phyloP scores from a whole-genome alignment of 192 early-diverging fungal genomes.

The Backusella macrospora region DNA sequence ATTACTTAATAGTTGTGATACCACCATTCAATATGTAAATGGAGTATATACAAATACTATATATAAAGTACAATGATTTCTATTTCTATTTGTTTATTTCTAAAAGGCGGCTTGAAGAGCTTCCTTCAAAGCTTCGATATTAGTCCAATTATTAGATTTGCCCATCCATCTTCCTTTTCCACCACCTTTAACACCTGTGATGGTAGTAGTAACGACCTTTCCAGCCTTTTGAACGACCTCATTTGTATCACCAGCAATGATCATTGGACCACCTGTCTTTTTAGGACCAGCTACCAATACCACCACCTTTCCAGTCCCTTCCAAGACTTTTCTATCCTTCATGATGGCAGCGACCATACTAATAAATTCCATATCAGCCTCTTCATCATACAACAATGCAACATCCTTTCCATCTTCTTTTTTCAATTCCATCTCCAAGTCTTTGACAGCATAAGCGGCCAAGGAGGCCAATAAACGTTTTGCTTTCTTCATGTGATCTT shows the following conservation, averaged over 20 bases:
- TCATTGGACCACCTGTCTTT: conserved; percentile 46
- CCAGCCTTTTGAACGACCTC: conserved; percentile 43
- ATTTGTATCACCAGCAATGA: conserved; percentile 43
- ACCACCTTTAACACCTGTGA: conserved; percentile 51
- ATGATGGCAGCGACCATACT: conserved; percentile 30
- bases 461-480: conserved; percentile 43
- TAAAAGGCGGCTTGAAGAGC: background rate
- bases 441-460: conserved; percentile 40
- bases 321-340: conserved; percentile 40
- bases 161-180: conserved; percentile 57
- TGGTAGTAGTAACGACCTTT: conserved; percentile 20
- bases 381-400: conserved; percentile 47
- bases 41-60: too few relatives aligned
- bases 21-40: too few relatives aligned
- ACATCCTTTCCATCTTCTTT: background rate
- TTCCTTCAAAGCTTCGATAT: conserved; percentile 33
- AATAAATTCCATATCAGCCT: conserved; percentile 53
- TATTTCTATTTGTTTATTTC: too few relatives aligned
- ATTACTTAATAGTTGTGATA: too few relatives aligned
- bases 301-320: conserved; percentile 27
- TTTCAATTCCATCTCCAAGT: conserved; percentile 34
- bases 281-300: conserved; percentile 46
- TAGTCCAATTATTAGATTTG: conserved; percentile 49
- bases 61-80: too few relatives aligned
- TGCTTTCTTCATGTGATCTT: conserved; percentile 36